Base-by-base conservation (phyloP, 768 basidiomycete species). In the Calocybe gangraenosa region DNA sequence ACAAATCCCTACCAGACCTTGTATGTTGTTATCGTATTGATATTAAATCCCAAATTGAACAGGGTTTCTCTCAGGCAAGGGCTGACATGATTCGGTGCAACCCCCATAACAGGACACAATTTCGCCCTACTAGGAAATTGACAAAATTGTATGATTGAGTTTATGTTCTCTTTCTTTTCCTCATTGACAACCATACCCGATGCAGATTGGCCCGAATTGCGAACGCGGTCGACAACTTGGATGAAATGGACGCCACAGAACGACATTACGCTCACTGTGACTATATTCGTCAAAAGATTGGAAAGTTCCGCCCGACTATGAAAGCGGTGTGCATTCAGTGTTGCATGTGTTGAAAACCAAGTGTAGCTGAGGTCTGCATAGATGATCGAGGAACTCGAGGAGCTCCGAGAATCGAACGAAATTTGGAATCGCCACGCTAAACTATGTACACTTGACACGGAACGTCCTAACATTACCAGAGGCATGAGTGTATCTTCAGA, bases 51-150 rank as follows among this genome's bases (percentile, higher is more conserved):
- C 6, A 30, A 10, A 11, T 9, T 40, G 13, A 30, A 4, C 38
- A 13, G 42, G 30, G n/a, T 14, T 3, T 8, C 17, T 11, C 15
- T 20, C 30, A 46, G 49, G 40, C 18, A 7, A 19, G 42, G 28
- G 25, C 46, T n/a, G 49, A 40, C 1, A 39, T 42, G 18, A 39
- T 50, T 32, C 36, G 37, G n/a, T 42, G 14, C 10, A 35, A 50
- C n/a, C 13, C 11, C 4, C 28, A 39, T 11, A 28, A 38, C 11
- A 28, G 11, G 32, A 35, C 37, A 11, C 34, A 38, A 30, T 39
- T 38, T 18, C 25, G 41, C n/a, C 13, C 46, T 15, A 46, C 41
- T 0, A 37, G 11, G 8, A n/a, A 19, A 18, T 20, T 46, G 49
- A 8, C 17, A 2, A 36, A 17, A 20, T 10, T 50, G 40, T 50